Base-by-base conservation (phyloP, 441 rosid genomes). In the Erodium texanum region DNA sequence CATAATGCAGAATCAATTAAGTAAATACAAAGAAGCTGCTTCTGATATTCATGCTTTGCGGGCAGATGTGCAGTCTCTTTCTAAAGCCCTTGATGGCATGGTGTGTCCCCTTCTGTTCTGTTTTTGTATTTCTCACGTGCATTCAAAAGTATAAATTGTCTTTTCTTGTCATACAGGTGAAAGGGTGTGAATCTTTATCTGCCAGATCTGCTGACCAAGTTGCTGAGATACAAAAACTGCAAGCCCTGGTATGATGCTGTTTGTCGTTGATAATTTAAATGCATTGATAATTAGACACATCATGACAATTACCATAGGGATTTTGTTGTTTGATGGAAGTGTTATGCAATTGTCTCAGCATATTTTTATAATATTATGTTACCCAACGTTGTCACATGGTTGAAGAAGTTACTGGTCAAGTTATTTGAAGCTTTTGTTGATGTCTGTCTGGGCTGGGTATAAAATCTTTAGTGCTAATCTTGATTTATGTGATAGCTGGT, bases 51-150 rank as follows among this genome's bases (percentile, higher is more conserved):
- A 90, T 81, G 81, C 89, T 67, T 78, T 92, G 76, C 87, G 87
- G 27, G 96, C 98, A 73, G 93, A 92, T 71, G 84, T 84, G 77
- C 93, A 80, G 82, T 89, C 88, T 69, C 90, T 92, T 79, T 84
- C 93, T 61, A 75, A 72, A 61, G 76, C 83, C 78, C 83, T 90
- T 73, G 82, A 82, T 76, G 76, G 88, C 75, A 89, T 85, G 99
- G 99, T 95, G 76, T 69, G 91, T 72, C 24, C 62, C 67, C 24
- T 64, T 22, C 6, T 43, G n/a, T n/a, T n/a, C n/a, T n/a, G n/a
- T 38, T 38, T 59, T 23, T 61, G 34, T 61, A 64, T 45, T 69
- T 76, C 66, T 68, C 74, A 71, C 64, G 52, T 68, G 76, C 65
- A 45, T 38, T 78, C 65, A 75, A 62, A 58, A 43, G 68, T 29